A percentile compares a stretch with the other conserved stretches of the same genome.
These are phyloP conservation scores for Yarrowia sp. DNA, from an alignment of 805 yeast species.

Conservation along the genomic window DNA sequence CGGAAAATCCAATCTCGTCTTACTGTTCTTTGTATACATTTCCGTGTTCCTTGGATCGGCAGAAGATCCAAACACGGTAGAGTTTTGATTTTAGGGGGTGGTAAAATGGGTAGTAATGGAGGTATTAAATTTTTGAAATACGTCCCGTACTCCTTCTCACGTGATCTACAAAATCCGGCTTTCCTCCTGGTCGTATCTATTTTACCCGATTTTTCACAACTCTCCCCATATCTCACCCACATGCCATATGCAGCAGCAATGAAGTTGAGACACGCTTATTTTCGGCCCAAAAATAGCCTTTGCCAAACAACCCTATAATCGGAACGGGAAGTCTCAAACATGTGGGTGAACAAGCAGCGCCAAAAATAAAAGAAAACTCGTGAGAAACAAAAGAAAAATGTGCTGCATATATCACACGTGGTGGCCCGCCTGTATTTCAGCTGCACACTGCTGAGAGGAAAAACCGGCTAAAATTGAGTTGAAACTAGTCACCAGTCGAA, in stretches of 20 bases:
- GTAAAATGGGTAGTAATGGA: no score
- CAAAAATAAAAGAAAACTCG: neutral
- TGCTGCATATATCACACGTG: neutral
- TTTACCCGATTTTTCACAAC: neutral
- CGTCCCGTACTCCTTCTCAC: neutral
- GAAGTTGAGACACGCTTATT: constrained; percentile 1
- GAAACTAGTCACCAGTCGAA: neutral
- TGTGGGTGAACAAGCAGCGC: neutral
- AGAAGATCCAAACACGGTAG: neutral
- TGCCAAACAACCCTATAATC: neutral
- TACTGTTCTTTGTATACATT: neutral
- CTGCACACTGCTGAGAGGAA: no score
- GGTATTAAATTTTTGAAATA: no score
- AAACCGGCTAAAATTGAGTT: no score
- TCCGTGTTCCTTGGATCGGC: neutral
- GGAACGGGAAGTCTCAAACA: neutral
- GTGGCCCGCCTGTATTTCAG: no score
- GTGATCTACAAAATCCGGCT: neutral
- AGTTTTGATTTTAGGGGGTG: no score
- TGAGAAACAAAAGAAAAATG: neutral
- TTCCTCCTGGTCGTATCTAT: neutral
- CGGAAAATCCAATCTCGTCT: neutral
- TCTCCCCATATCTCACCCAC: no score
- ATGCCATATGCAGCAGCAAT: neutral
- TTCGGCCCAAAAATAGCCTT: neutral